phyloP scores from a whole-genome alignment of 305 asterid genomes.

The Nicotiana rustica region DNA sequence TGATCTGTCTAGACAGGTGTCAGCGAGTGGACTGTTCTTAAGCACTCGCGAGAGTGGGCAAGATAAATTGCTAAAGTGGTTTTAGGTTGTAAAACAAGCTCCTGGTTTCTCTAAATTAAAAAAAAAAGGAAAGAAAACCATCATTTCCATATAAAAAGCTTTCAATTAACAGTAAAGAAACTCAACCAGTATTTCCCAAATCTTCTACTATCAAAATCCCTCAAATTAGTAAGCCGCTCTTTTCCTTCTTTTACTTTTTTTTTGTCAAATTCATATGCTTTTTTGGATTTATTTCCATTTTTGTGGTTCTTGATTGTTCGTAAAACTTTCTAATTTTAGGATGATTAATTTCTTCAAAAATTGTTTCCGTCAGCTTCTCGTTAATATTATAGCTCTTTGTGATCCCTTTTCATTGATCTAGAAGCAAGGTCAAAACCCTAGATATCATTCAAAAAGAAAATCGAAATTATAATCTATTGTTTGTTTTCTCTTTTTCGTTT shows the following conservation, averaged over 20 bases:
- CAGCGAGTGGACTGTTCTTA: neutral
- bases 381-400: neutral
- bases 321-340: constrained; percentile 19
- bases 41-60: constrained; percentile 25
- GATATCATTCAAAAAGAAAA: neutral
- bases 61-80: neutral
- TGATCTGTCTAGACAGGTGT: constrained; percentile 14
- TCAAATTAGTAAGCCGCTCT: constrained; percentile 36
- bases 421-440: constrained; percentile 24
- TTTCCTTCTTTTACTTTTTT: neutral
- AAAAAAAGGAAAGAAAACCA: neutral
- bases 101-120: constrained; percentile 2
- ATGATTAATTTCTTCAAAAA: neutral
- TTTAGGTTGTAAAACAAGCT: constrained; percentile 5
- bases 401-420: constrained; percentile 29
- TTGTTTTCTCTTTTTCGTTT: too few relatives aligned
- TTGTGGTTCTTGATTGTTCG: constrained; percentile 29
- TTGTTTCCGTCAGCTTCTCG: neutral
- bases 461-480: too few relatives aligned
- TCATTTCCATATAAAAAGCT: constrained; percentile 27
- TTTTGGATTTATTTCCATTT: neutral
- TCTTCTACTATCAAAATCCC: constrained; percentile 22
- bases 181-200: neutral
- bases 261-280: constrained; percentile 3
- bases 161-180: neutral